These are phyloP conservation scores for Phaseolus lunatus DNA, from an alignment of 306 rosid species.

Conservation along the genomic window DNA sequence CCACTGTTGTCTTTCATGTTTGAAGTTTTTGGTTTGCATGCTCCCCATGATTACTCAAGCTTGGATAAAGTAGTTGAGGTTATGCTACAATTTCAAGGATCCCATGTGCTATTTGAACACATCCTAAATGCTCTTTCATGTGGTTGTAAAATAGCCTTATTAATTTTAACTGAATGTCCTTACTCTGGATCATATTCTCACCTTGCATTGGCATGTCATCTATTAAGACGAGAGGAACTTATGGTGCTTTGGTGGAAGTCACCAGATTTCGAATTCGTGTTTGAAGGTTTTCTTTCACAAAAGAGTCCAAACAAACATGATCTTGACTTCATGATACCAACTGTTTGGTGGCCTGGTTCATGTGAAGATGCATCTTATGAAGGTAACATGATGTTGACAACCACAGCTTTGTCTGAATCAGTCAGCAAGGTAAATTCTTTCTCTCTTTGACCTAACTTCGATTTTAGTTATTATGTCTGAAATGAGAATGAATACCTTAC, in stretches of 20 bases:
- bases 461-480: constrained; percentile 35
- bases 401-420: constrained; percentile 87
- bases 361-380: constrained; percentile 78
- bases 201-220: constrained; percentile 84
- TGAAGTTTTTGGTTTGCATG: constrained; percentile 73
- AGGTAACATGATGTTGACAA: constrained; percentile 82
- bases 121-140: constrained; percentile 74
- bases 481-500: constrained; percentile 22
- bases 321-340: constrained; percentile 91
- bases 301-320: constrained; percentile 90
- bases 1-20: constrained; percentile 80
- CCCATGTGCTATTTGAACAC: constrained; percentile 75
- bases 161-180: constrained; percentile 79
- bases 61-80: constrained; percentile 81
- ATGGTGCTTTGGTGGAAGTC: constrained; percentile 99
- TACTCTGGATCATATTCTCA: constrained; percentile 91
- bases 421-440: constrained; percentile 67
- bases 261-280: constrained; percentile 79
- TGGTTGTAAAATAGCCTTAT: constrained; percentile 71
- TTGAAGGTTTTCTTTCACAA: constrained; percentile 89
- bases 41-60: constrained; percentile 83
- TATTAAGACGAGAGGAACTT: constrained; percentile 78
- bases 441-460: constrained; percentile 34
- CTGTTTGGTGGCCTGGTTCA: constrained; percentile 98
- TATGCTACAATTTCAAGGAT: constrained; percentile 74